Base-by-base conservation (phyloP, 2,329 filamentous ascomycete genomes). In the Alternaria burnsii region DNA sequence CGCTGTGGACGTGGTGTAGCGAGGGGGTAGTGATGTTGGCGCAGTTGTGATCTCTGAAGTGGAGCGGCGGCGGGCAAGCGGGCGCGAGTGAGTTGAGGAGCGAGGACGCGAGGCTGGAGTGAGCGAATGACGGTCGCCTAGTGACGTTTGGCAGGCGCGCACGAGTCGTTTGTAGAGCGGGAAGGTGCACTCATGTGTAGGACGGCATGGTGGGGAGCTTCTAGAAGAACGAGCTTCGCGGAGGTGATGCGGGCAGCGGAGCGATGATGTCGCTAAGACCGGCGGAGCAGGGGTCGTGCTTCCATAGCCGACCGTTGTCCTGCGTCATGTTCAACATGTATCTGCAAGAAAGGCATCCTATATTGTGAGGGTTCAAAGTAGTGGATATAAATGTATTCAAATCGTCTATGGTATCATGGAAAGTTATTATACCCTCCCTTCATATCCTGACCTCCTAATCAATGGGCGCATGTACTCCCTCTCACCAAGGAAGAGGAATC, bases 151-250 rank as follows among this genome's bases (percentile, higher is more conserved):
- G 22, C 16, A 26, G 40, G 47, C 50, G 52, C 11, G 22, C 42
- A n/a, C 14, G 22, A 42, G 26, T 36, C 43, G 12, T 48, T 7
- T 22, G 20, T 44, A 28, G 43, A 10, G 14, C 3, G 40, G 36
- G 28, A 50, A 44, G 32, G 26, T 56, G 34, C 38, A 36, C 41
- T 52, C 51, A 61, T 59, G 22, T 2, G 55, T 53, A n/a, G 60
- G 58, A 53, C 36, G 30, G 53, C 62, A 66, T 69, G 51, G 63
- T 47, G 64, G 61, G 64, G 63, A 63, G 51, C 47, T 40, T 46
- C 30, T 50, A 36, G 47, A 47, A 57, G 52, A 52, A 55, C 55
- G 53, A 64, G 58, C 58, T 52, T 58, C 54, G 60, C 62, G 56
- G 61, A 66, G 65, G 59, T 68, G 62, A 60, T 57, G 53, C 58